phyloP scores from a whole-genome alignment of 352 stramenopile species.

The Achlya hypogyna region DNA sequence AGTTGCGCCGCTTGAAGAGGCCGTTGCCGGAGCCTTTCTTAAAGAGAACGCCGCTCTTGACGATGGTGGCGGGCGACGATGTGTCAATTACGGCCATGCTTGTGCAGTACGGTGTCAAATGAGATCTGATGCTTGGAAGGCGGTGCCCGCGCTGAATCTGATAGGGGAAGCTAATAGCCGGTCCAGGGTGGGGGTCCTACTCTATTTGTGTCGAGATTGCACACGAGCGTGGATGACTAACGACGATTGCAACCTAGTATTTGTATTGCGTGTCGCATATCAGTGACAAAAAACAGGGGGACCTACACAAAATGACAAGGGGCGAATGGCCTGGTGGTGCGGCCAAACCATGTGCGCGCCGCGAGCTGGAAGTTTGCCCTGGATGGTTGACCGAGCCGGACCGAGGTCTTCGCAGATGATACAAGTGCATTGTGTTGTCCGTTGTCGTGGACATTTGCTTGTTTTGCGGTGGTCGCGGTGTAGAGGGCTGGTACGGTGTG shows the following conservation, averaged over 20 bases:
- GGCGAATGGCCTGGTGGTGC: background rate
- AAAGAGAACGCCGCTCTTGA: slow-evolving; percentile 64
- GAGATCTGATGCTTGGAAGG: background rate
- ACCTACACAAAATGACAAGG: too few species aligned
- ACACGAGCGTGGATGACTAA: too few species aligned
- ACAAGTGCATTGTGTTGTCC: background rate
- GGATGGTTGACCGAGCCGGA: too few species aligned
- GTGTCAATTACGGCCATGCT: background rate
- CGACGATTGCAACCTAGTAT: background rate
- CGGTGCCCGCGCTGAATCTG: too few species aligned
- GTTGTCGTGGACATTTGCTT: background rate
- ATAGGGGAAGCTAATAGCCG: too few species aligned
- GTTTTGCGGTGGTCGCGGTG: too few species aligned
- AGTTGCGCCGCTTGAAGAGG: slow-evolving; percentile 54
- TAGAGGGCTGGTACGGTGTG: too few species aligned
- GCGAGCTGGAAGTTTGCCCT: background rate
- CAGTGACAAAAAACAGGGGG: too few species aligned
- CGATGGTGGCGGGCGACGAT: background rate
- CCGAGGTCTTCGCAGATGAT: too few species aligned
- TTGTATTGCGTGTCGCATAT: background rate
- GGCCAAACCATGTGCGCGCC: background rate
- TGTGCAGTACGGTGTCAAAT: background rate
- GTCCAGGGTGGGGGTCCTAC: background rate
- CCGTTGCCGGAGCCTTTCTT: slow-evolving; percentile 63
- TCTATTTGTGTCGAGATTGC: too few species aligned